These are phyloP conservation scores for Neolecta irregularis DNA, from an alignment of 1,139 yeast species.

Conservation along the genomic window DNA sequence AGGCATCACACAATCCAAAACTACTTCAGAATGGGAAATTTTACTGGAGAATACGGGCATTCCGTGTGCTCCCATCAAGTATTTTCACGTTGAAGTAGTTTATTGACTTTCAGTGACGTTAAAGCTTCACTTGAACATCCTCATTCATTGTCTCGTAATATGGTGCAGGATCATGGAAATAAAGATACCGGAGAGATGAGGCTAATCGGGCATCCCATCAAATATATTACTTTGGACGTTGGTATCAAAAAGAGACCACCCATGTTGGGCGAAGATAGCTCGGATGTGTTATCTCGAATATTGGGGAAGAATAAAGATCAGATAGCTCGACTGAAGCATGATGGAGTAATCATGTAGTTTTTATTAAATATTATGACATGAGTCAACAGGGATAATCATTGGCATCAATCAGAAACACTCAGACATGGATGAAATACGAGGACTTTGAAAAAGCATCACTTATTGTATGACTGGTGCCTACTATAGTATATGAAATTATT, in stretches of 20 bases:
- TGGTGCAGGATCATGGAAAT: constrained; percentile 27
- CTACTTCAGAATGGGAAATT: constrained; percentile 26
- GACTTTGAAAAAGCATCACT: too few species aligned
- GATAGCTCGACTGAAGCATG: too few species aligned
- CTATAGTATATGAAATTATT: too few species aligned
- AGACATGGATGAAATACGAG: too few species aligned
- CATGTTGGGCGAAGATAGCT: constrained; percentile 18
- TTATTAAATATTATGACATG: too few species aligned
- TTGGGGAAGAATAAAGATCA: constrained; percentile 18
- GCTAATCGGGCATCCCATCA: constrained; percentile 28
- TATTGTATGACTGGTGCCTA: too few species aligned
- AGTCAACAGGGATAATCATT: too few species aligned
- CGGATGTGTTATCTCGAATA: constrained; percentile 13
- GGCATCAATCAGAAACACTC: too few species aligned
- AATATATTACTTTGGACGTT: constrained; percentile 19
- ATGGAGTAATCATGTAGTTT: too few species aligned
- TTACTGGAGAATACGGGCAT: constrained; percentile 24
- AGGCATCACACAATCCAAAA: constrained; percentile 1
- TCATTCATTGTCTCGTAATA: constrained; percentile 27
- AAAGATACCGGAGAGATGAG: constrained; percentile 26
- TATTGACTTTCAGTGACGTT: too few species aligned
- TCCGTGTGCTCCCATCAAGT: constrained; percentile 31
- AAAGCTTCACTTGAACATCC: constrained; percentile 27
- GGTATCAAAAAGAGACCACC: constrained; percentile 18
- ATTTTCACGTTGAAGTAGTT: constrained; percentile 26